phyloP scores from a whole-genome alignment of 768 basidiomycete species.

The Rhodotorula sphaerocarpa region DNA sequence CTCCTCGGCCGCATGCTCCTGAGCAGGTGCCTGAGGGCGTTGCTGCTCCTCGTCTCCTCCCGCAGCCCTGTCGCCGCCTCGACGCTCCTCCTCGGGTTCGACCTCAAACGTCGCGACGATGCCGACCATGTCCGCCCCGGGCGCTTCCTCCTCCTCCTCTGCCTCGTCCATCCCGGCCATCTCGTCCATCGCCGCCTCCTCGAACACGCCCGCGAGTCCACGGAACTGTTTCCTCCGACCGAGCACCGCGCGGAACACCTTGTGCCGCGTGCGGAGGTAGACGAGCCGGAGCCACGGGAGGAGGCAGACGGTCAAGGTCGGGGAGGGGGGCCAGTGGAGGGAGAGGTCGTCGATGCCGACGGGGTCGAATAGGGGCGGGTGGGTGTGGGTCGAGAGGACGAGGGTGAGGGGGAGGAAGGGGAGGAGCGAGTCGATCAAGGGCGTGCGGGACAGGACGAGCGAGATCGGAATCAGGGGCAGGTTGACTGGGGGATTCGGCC shows the following conservation, averaged over 20 bases:
- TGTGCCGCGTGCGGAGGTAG: slow-evolving; percentile 25
- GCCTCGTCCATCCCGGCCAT: not conserved
- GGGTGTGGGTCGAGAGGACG: slow-evolving; percentile 21
- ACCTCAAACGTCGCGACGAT: slow-evolving; percentile 24
- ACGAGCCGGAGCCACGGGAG: slow-evolving; percentile 36
- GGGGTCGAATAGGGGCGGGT: slow-evolving; percentile 9
- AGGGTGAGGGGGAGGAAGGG: slow-evolving; percentile 38
- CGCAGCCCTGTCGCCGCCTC: not conserved
- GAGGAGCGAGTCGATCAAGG: slow-evolving; percentile 38
- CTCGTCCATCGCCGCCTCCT: slow-evolving; percentile 18
- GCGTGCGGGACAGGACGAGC: slow-evolving; percentile 36
- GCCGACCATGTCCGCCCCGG: slow-evolving; percentile 1
- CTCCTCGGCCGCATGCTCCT: not conserved
- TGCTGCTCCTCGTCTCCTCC: not conserved
- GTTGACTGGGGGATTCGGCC: slow-evolving; percentile 23
- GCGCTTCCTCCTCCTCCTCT: not conserved
- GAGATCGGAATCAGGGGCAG: slow-evolving; percentile 35
- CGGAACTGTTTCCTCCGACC: slow-evolving; percentile 8
- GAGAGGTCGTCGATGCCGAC: slow-evolving; percentile 31
- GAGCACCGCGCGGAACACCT: slow-evolving; percentile 28
- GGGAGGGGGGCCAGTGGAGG: slow-evolving; percentile 33
- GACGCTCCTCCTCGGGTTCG: slow-evolving; percentile 3
- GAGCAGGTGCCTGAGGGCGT: not conserved
- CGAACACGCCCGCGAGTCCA: slow-evolving; percentile 26
- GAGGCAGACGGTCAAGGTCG: slow-evolving; percentile 35